Conservation (phyloP, 2,329 filamentous ascomycete species). For the Fusarium sp. region DNA sequence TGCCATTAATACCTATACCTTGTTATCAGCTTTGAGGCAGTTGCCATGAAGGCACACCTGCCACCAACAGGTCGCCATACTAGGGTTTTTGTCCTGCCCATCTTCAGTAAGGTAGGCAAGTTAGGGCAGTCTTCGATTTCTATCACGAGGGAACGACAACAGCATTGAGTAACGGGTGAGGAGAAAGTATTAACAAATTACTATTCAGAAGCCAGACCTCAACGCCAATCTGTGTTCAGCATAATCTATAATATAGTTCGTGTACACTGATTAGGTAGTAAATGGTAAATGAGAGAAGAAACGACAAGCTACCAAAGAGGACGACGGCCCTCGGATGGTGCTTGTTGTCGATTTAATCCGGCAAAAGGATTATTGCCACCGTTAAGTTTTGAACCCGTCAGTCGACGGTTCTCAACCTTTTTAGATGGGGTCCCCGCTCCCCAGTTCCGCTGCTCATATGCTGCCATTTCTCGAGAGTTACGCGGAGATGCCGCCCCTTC, state of each 20-base stretch:
- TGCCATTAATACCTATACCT: neutral
- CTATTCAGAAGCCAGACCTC: conserved; percentile 28
- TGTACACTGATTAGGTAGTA: neutral
- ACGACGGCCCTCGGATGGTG: conserved; percentile 59
- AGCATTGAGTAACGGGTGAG: neutral
- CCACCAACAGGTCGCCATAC: no score
- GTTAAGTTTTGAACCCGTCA: conserved; percentile 41
- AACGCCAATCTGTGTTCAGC: conserved; percentile 32
- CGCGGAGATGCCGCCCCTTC: conserved; percentile 61
- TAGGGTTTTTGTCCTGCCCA: neutral
- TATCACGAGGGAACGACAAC: neutral
- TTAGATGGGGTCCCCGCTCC: conserved; percentile 58
- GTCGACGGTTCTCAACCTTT: conserved; percentile 49
- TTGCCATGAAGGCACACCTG: neutral
- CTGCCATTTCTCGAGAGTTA: conserved; percentile 73
- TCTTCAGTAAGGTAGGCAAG: no score
- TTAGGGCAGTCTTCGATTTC: neutral
- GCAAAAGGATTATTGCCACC: conserved; percentile 56
- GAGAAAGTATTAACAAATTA: conserved; percentile 5
- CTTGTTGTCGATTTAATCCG: conserved; percentile 52
- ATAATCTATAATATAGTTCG: conserved; percentile 1
- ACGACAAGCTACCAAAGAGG: conserved; percentile 40
- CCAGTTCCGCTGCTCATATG: conserved; percentile 63
- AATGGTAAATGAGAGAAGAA: conserved; percentile 16
- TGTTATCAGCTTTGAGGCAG: neutral